Conservation (phyloP, 2,329 filamentous ascomycete species). For the Moelleriella libera region DNA sequence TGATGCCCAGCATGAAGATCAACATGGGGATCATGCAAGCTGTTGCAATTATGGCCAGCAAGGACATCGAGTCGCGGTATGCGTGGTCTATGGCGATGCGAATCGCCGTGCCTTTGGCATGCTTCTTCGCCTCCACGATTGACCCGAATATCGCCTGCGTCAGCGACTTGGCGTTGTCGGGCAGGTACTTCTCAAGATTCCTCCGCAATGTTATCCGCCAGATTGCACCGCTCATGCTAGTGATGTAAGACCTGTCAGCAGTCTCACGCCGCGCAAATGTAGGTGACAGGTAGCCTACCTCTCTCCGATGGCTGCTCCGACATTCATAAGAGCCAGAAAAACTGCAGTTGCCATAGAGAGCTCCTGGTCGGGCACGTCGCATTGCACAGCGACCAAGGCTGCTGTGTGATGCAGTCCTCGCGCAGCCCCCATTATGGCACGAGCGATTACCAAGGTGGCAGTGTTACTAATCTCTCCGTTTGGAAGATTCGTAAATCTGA, state of each 20-base stretch:
- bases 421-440: constrained; percentile 14
- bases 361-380: constrained; percentile 14
- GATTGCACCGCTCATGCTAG: constrained; percentile 17
- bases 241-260: background rate
- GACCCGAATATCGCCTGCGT: constrained; percentile 10
- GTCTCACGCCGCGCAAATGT: background rate
- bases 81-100: constrained; percentile 7
- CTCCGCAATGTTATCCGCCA: constrained; percentile 13
- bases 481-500: constrained; percentile 8
- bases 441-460: constrained; percentile 13
- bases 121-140: constrained; percentile 10
- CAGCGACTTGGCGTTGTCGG: constrained; percentile 5
- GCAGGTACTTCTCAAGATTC: constrained; percentile 9
- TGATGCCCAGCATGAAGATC: constrained; percentile 8
- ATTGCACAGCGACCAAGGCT: constrained; percentile 10
- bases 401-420: constrained; percentile 11
- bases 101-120: constrained; percentile 1
- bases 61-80: constrained; percentile 8
- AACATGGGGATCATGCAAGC: constrained; percentile 6
- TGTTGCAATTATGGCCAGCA: constrained; percentile 7
- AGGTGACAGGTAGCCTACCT: constrained; percentile 4
- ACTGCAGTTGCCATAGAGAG: constrained; percentile 19
- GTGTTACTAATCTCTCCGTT: constrained; percentile 9
- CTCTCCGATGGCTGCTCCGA: constrained; percentile 14
- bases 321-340: constrained; percentile 16